phyloP scores from a whole-genome alignment of 2,329 filamentous ascomycete species.

The Trichoderma sp. region DNA sequence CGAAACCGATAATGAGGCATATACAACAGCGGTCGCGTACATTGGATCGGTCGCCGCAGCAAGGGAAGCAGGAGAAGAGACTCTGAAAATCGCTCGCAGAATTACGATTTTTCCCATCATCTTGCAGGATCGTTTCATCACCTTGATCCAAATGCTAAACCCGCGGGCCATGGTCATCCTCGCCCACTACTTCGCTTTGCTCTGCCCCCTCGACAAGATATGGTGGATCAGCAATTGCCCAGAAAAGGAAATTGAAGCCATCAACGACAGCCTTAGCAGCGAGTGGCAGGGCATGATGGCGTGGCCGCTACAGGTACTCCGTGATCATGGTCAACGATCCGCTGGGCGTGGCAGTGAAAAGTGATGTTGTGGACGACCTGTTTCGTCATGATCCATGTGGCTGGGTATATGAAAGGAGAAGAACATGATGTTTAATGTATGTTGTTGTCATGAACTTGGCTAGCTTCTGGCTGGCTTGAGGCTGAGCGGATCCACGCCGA shows the following conservation, averaged over 20 bases:
- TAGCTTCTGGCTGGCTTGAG: background rate
- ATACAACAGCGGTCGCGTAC: constrained; percentile 24
- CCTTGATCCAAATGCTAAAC: constrained; percentile 23
- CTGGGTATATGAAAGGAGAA: background rate
- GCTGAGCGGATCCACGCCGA: background rate
- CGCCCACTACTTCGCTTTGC: constrained; percentile 32
- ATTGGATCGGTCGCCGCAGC: constrained; percentile 30
- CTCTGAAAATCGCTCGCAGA: constrained; percentile 25
- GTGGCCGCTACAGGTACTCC: constrained; percentile 25
- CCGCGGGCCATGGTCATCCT: constrained; percentile 32
- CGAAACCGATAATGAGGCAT: constrained; percentile 27
- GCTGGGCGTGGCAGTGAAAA: background rate
- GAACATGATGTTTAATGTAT: background rate
- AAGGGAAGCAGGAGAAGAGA: constrained; percentile 27
- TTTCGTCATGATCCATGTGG: background rate
- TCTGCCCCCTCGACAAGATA: constrained; percentile 8
- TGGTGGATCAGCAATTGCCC: constrained; percentile 26
- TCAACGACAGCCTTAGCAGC: constrained; percentile 8
- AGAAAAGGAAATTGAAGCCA: constrained; percentile 27
- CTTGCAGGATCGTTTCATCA: constrained; percentile 29
- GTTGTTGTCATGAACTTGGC: background rate
- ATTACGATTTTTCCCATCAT: constrained; percentile 30
- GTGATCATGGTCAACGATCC: background rate
- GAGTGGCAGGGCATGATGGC: constrained; percentile 27
- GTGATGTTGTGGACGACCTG: background rate